Conservation (phyloP, 73 alveolate genomes). For the Tetrahymena borealis region DNA sequence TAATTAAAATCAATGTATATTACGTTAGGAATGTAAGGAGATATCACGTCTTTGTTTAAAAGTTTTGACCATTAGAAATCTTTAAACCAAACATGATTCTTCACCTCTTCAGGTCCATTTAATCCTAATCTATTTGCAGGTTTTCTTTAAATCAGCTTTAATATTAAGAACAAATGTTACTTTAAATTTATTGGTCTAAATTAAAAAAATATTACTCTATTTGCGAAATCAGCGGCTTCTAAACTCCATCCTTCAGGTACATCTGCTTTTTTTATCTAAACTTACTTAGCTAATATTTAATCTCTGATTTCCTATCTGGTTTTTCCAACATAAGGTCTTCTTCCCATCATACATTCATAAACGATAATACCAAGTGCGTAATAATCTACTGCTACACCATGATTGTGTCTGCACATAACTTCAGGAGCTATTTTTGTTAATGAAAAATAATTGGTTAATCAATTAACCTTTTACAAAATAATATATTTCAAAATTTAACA, state of each 20-base stretch:
- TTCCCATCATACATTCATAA: slow-evolving; percentile 78
- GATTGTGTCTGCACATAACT: slow-evolving; percentile 69
- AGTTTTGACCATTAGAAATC: slow-evolving; percentile 43
- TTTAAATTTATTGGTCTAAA: too few species aligned
- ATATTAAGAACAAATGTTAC: not conserved
- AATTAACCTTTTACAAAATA: too few species aligned
- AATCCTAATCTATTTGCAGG: slow-evolving; percentile 50
- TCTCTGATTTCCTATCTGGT: slow-evolving; percentile 84
- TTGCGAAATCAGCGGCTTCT: slow-evolving; percentile 80
- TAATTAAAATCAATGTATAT: not conserved
- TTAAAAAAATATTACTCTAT: slow-evolving; percentile 52
- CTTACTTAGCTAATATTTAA: slow-evolving; percentile 68
- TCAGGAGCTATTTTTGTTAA: slow-evolving; percentile 76
- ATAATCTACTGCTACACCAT: slow-evolving; percentile 77
- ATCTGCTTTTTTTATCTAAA: slow-evolving; percentile 49
- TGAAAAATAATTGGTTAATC: too few species aligned
- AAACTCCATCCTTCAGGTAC: slow-evolving; percentile 65
- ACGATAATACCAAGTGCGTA: slow-evolving; percentile 73
- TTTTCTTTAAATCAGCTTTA: slow-evolving; percentile 36
- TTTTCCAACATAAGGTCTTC: slow-evolving; percentile 66
- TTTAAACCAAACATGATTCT: slow-evolving; percentile 54
- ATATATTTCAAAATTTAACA: too few species aligned
- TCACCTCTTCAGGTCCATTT: slow-evolving; percentile 52
- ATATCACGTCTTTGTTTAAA: slow-evolving; percentile 3
- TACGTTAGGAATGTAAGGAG: slow-evolving; percentile 36